Base-by-base conservation (phyloP, 805 yeast genomes). In the Metschnikowia sp. region DNA sequence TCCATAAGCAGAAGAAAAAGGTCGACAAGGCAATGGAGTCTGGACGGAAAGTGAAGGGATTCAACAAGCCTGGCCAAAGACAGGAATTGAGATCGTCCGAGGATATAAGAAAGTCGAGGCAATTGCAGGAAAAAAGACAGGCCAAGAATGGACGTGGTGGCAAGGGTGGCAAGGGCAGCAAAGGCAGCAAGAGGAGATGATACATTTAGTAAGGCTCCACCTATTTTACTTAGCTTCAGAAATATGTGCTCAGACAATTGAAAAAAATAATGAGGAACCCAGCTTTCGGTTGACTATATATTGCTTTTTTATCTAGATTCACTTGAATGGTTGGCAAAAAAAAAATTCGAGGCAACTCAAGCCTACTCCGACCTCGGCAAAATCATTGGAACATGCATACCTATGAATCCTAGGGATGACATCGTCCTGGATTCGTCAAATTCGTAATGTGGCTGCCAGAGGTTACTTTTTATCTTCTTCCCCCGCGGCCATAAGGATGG, bases 101-200 rank as follows among this genome's bases (percentile, higher is more conserved):
- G 49, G 83, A 87, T 46, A 90, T 94, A 47, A 81, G 96, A 64
- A 90, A 87, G 72, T 73, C 76, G 26, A 82, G 99, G 70, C 76
- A 75, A 39, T 60, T 63, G 33, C 78, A 83, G 68, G 95, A 90
- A 51, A 77, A 88, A 68, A 77, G 85, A 53, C 78, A 77, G 60
- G 91, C 82, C 4, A 94, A 94, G 81, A 91, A 89, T 57, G 96
- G 86, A 3, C 79, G 97, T 63, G 95, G 94, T 11, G 51, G 60
- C 19, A 69, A 59, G 48, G 62, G 57, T 45, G 61, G 66, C 33
- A 55, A 55, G 39, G 37, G 39, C 19, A 29, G 39, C 36, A n/a
- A 15, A 9, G 36, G 43, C 22, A 36, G 42, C 12, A 44, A 44
- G 32, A 38, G 43, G 26, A 42, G 40, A 32, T 48, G 34, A 39